Conservation (phyloP, 495 filamentous ascomycete genomes). For the Penicillium steckii region DNA sequence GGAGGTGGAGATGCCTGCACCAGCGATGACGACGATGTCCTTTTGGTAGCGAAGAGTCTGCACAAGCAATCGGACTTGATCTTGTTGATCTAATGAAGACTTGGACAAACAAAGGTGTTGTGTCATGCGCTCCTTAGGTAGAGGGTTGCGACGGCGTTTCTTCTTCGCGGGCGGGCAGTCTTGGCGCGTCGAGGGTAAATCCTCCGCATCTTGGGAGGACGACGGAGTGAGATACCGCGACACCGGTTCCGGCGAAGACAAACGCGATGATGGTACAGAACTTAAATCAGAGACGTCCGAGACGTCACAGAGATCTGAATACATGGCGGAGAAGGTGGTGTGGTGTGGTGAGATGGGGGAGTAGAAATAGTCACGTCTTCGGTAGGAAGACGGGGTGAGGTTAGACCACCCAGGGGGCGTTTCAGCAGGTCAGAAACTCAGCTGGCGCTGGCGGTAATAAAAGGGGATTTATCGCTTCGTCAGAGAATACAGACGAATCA, state of each 20-base stretch:
- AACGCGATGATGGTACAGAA: slow-evolving; percentile 55
- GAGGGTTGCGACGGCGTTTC: slow-evolving; percentile 65
- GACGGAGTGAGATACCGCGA: slow-evolving; percentile 56
- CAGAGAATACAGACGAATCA: neutral
- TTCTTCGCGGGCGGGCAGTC: slow-evolving; percentile 71
- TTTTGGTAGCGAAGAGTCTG: slow-evolving; percentile 80
- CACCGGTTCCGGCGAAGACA: slow-evolving; percentile 53
- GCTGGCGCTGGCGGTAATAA: neutral
- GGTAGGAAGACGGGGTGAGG: neutral
- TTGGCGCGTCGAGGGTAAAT: slow-evolving; percentile 41
- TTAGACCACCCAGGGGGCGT: neutral
- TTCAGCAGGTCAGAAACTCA: neutral
- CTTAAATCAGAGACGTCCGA: slow-evolving; percentile 60
- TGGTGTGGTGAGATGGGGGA: slow-evolving; percentile 2
- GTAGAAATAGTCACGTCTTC: neutral
- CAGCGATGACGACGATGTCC: slow-evolving; percentile 95
- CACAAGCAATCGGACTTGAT: slow-evolving; percentile 65
- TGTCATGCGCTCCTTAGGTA: slow-evolving; percentile 71
- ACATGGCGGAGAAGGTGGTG: slow-evolving; percentile 30
- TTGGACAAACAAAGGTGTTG: slow-evolving; percentile 69
- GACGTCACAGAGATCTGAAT: slow-evolving; percentile 42
- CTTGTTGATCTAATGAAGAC: slow-evolving; percentile 47
- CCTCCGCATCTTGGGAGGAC: slow-evolving; percentile 54
- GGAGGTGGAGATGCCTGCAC: slow-evolving; percentile 93
- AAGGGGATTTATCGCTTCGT: too few species aligned